Evolutionary conservation across 306 rosid genomes (phyloP), one percentile per base, ranked within the genome.

Genomic region (Neltuma alba): DNA sequence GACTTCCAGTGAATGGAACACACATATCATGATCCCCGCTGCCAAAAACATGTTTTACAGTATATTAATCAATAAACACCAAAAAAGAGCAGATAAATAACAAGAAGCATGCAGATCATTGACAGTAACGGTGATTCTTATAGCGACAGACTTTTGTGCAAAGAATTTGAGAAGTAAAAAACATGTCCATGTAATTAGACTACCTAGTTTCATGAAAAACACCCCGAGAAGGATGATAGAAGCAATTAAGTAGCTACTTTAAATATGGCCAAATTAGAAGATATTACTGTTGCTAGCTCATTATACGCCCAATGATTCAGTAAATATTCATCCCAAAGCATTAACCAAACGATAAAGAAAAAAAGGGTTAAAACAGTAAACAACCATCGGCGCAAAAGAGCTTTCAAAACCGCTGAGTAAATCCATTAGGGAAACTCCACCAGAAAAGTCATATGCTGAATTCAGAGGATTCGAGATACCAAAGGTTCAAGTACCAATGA

Each of bases 21-120:
- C 97, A 94, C 97, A 94, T 81, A 79, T 94, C 99, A 82, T 92
- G 99, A 88, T 94, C 99, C 2, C 99, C 99, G n/a, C 99, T 92
- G 89, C 72, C 50, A 61, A 42, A 83, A 80, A 76, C n/a, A 2
- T 7, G 69, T 52, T 27, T 36, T n/a, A 23, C 14, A 25, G 70
- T 50, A 55, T 10, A 21, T n/a, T 10, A 5, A 67, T n/a, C 66
- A 44, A 67, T 38, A 11, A 64, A 40, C 33, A 23, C 20, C 50
- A n/a, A 38, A 66, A 58, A 20, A 41, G 2, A 5, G 42, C 37
- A 9, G 48, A 67, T 38, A 10, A 60, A 60, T 60, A 60, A 14
- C 37, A 28, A 27, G 37, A 60, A 60, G 66, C 20, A 2, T 28
- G 38, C 10, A 28, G 38, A 60, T 28, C 66, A 60, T 28, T 60